Conservation (phyloP, 1,139 yeast species). For the Protomyces pachydermus region DNA sequence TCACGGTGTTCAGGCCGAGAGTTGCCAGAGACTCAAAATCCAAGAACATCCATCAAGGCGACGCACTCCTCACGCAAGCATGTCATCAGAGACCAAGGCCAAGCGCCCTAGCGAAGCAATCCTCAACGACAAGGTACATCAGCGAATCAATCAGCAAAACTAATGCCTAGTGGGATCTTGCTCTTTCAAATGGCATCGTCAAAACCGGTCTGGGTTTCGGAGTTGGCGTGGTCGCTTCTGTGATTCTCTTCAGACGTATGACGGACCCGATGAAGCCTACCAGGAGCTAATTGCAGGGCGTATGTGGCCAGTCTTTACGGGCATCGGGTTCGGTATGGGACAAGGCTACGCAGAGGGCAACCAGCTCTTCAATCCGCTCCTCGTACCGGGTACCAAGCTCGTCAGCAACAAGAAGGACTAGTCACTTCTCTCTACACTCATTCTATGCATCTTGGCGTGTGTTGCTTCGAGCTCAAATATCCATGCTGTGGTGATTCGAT, state of each 20-base stretch:
- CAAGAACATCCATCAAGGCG: not conserved
- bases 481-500: too few species aligned
- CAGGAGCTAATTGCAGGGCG: conserved; percentile 19
- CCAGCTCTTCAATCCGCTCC: conserved; percentile 28
- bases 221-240: conserved; percentile 92
- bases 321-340: conserved; percentile 31
- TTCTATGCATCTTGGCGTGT: too few species aligned
- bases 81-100: conserved; percentile 2
- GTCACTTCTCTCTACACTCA: not conserved
- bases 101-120: conserved; percentile 56
- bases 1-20: not conserved
- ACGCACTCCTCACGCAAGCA: not conserved
- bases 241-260: conserved; percentile 72
- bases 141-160: not conserved
- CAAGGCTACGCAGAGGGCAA: conserved; percentile 30
- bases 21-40: not conserved
- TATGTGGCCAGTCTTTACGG: conserved; percentile 31
- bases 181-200: conserved; percentile 85
- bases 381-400: conserved; percentile 25
- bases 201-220: conserved; percentile 98
- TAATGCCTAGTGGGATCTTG: conserved; percentile 76
- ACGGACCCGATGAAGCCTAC: too few species aligned
- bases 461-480: too few species aligned
- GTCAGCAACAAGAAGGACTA: conserved; percentile 13
- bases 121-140: conserved; percentile 62